Conservation (phyloP, 495 filamentous ascomycete species). For the Cercophora sp. region DNA sequence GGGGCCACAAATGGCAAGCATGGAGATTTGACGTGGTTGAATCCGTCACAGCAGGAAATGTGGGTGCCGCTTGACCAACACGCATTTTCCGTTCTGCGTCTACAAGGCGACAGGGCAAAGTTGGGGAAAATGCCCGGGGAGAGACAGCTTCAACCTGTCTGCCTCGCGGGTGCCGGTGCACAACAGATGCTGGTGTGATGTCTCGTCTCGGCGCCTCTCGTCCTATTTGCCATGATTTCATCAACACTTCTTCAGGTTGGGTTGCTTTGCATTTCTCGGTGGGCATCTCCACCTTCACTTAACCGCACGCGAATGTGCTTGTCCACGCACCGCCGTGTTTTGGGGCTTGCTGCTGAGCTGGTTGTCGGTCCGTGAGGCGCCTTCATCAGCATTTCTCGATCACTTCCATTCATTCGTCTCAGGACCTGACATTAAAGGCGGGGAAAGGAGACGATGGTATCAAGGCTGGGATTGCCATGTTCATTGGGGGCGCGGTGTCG, state of each 20-base stretch:
- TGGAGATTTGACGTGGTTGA: no score
- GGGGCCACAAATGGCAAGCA: no score
- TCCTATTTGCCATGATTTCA: conserved; percentile 5
- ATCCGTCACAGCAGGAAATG: no score
- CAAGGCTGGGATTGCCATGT: not conserved
- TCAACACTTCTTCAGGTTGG: conserved; percentile 1
- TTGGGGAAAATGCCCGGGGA: no score
- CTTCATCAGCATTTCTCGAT: not conserved
- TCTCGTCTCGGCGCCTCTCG: no score
- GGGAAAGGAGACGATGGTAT: no score
- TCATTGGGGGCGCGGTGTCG: not conserved
- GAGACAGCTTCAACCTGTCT: not conserved
- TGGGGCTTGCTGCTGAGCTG: not conserved
- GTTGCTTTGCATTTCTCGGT: conserved; percentile 6
- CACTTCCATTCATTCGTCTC: not conserved
- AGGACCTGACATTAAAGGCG: not conserved
- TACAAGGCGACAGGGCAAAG: no score
- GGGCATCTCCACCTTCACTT: conserved; percentile 1
- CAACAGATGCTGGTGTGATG: not conserved
- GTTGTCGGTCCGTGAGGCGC: not conserved
- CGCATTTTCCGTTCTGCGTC: no score
- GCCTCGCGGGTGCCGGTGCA: conserved; percentile 1
- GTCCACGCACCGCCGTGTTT: no score
- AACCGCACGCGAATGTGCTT: not conserved
- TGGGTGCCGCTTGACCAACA: no score